Percentiles rank a stretch among this genome's conserved stretches.
These are phyloP conservation scores for Entophlyctis helioformis DNA, from an alignment of 192 early-diverging fungal genomes.

Conservation along the genomic window DNA sequence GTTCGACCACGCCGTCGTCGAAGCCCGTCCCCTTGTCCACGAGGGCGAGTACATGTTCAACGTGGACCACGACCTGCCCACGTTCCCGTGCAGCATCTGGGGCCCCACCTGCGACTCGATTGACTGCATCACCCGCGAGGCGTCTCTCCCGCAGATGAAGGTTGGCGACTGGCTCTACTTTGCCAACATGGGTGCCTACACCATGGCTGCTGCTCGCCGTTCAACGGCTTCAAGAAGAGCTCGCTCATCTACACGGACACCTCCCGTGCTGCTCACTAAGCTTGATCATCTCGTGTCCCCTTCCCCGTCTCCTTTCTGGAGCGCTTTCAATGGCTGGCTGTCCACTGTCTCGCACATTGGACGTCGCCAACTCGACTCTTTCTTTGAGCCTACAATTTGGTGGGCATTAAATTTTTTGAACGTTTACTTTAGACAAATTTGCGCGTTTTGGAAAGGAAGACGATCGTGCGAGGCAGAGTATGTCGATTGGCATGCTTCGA, in stretches of 20 bases:
- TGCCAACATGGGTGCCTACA: conserved; percentile 96
- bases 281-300: not conserved
- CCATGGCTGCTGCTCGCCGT: conserved; percentile 62
- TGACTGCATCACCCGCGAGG: conserved; percentile 69
- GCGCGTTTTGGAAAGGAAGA: no score
- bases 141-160: conserved; percentile 66
- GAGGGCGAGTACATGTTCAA: conserved; percentile 26
- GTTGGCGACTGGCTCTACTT: conserved; percentile 95
- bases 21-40: conserved; percentile 54
- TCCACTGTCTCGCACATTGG: no score
- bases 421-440: no score
- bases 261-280: no score
- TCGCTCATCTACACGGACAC: conserved; percentile 82
- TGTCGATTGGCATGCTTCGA: no score
- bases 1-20: conserved; percentile 83
- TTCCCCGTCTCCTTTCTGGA: no score
- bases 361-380: no score
- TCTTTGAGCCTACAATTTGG: no score
- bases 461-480: no score
- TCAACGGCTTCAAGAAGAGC: conserved; percentile 67
- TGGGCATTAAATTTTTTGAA: no score
- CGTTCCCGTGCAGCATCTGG: conserved; percentile 70
- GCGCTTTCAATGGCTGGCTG: no score
- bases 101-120: conserved; percentile 99
- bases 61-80: conserved; percentile 8